These are phyloP conservation scores for Hygrophoropsis aurantiaca DNA, from an alignment of 768 basidiomycete species.

Conservation along the genomic window DNA sequence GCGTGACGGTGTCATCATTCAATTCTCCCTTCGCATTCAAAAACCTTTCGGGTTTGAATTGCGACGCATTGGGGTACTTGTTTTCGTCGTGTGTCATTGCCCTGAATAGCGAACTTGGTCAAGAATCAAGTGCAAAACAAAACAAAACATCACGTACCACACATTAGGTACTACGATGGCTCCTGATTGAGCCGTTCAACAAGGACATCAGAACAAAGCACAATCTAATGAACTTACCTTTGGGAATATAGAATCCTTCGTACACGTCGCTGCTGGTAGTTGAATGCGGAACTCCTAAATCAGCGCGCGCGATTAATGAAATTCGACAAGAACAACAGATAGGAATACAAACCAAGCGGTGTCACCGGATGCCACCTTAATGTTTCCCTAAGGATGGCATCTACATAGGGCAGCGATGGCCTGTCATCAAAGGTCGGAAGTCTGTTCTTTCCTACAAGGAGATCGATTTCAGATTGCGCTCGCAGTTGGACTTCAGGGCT, in stretches of 20 bases:
- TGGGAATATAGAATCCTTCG: slow-evolving; percentile 47
- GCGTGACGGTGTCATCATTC: background rate
- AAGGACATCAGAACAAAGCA: background rate
- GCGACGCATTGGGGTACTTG: background rate
- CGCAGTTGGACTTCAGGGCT: slow-evolving; percentile 23
- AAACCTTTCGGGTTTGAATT: background rate
- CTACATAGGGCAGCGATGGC: slow-evolving; percentile 22
- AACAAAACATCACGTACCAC: background rate
- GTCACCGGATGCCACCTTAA: slow-evolving; percentile 19
- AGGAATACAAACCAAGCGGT: slow-evolving; percentile 8
- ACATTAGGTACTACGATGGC: background rate
- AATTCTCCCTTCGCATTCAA: background rate
- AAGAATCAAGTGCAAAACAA: background rate
- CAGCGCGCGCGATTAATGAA: background rate
- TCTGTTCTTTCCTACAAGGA: slow-evolving; percentile 16
- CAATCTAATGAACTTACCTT: slow-evolving; percentile 34
- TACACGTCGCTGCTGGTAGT: slow-evolving; percentile 38
- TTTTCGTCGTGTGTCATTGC: slow-evolving; percentile 2
- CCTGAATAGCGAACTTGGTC: background rate
- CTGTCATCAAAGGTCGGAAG: slow-evolving; percentile 26
- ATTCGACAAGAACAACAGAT: too few relatives aligned
- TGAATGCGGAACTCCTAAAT: slow-evolving; percentile 21
- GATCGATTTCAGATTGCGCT: slow-evolving; percentile 26
- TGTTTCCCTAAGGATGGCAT: slow-evolving; percentile 23
- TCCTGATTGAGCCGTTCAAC: background rate